These are phyloP conservation scores for Stylosanthes scabra DNA, from an alignment of 331 rosid species.

Conservation along the genomic window DNA sequence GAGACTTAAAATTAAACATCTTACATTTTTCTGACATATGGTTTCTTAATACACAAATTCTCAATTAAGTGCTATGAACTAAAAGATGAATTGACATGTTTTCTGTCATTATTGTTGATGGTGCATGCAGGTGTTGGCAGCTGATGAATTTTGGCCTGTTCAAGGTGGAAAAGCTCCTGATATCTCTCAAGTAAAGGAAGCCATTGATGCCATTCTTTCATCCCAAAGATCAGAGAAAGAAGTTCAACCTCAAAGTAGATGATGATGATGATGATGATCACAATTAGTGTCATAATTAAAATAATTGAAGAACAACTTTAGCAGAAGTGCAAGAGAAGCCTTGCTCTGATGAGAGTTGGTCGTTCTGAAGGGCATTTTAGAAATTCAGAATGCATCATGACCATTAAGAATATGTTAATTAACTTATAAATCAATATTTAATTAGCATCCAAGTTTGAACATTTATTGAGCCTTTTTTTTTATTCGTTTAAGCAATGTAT, in stretches of 20 bases:
- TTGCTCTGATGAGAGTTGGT: slow-evolving; percentile 33
- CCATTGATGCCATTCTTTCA: slow-evolving; percentile 72
- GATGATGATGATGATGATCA: not conserved
- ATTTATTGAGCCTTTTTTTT: not conserved
- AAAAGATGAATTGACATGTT: slow-evolving; percentile 3
- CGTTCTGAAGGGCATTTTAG: slow-evolving; percentile 46
- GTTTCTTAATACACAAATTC: not conserved
- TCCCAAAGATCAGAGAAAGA: slow-evolving; percentile 59
- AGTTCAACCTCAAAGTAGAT: slow-evolving; percentile 56
- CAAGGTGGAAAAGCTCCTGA: slow-evolving; percentile 82
- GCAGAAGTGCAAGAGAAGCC: slow-evolving; percentile 21
- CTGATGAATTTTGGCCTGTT: slow-evolving; percentile 81
- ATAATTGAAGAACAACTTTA: slow-evolving; percentile 29
- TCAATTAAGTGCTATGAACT: not conserved
- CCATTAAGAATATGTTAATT: not conserved
- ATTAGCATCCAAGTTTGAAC: not conserved
- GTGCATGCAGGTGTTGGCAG: slow-evolving; percentile 67
- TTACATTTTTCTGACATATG: not conserved
- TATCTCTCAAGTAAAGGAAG: slow-evolving; percentile 82
- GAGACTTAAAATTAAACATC: not conserved
- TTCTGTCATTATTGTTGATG: slow-evolving; percentile 16
- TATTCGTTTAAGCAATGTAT: slow-evolving; percentile 10
- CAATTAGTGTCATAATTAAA: not conserved
- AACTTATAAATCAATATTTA: slow-evolving; percentile 25
- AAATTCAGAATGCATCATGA: slow-evolving; percentile 37